Base-by-base conservation (phyloP, 345 rosid species). In the Eucalyptus pauciflora region DNA sequence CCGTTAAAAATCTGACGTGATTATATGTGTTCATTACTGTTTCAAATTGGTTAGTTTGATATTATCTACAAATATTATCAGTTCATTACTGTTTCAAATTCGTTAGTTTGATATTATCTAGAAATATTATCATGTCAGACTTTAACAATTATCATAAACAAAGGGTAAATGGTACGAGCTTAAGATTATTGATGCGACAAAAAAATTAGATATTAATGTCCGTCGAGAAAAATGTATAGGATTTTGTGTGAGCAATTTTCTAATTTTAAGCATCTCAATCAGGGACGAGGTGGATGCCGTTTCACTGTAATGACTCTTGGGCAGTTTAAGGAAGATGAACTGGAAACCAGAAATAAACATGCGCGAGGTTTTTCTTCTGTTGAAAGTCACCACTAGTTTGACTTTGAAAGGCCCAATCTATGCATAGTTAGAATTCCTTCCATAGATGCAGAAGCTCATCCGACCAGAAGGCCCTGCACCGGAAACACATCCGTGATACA, bases 91-190 rank as follows among this genome's bases (percentile, higher is more conserved):
- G n/a, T n/a, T n/a, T n/a, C n/a, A n/a, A n/a, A n/a, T n/a, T n/a
- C 58, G 9, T 52, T 20, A 50, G 0, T 6, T 5, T 5, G 10
- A 64, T 15, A 8, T 0, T n/a, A 9, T 14, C 76, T 0, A 14
- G 4, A 9, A 64, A n/a, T n/a, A n/a, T 14, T 15, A 16, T 31
- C 37, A n/a, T 4, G 18, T n/a, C 43, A 16, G 11, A 41, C 41
- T 41, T 41, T 41, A 41, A 41, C 41, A 1, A 41, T 41, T 41
- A 41, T 41, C 41, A 41, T 5, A 41, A 41, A 41, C 41, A 41
- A 41, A 41, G 41, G 41, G 41, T 41, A 41, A 41, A 41, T 41
- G 41, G 41, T 41, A 41, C 41, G 41, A 41, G 41, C 41, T 41
- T 41, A 41, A 41, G 41, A 41, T 41, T 41, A 41, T 41, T 41